A percentile compares a stretch with the other conserved stretches of the same genome.
phyloP scores from a whole-genome alignment of 352 stramenopile genomes.

The Pythium dissotocum region DNA sequence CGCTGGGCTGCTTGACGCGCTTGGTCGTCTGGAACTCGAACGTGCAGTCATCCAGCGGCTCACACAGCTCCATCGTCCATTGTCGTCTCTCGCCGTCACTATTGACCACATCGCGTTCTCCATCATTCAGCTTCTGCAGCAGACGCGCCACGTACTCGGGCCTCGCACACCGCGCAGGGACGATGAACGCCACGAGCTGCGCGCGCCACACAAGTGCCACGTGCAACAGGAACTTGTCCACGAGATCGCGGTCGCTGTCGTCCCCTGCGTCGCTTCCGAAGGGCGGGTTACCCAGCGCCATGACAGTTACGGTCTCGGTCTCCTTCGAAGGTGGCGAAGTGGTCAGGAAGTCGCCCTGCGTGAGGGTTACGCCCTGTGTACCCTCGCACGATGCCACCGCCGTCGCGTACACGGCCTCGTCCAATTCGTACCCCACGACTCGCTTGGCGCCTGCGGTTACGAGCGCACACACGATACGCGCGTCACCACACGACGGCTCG shows the following conservation, averaged over 20 bases:
- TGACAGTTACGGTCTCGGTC: constrained; percentile 18
- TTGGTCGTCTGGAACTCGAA: constrained; percentile 71
- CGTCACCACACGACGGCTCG: constrained; percentile 75
- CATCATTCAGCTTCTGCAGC: constrained; percentile 29
- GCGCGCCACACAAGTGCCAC: constrained; percentile 47
- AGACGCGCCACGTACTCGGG: constrained; percentile 42
- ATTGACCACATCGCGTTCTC: neutral
- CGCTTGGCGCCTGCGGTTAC: constrained; percentile 37
- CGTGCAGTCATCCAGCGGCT: constrained; percentile 38
- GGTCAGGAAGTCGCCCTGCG: constrained; percentile 52
- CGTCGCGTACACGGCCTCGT: constrained; percentile 31
- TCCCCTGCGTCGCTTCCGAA: constrained; percentile 40
- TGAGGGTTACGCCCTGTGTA: constrained; percentile 29
- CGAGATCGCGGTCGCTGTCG: constrained; percentile 39
- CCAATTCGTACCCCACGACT: constrained; percentile 66
- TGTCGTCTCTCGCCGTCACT: neutral
- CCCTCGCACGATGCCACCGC: constrained; percentile 21
- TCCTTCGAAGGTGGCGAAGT: constrained; percentile 28
- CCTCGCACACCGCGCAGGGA: constrained; percentile 57
- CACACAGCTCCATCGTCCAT: constrained; percentile 37
- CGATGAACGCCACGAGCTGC: constrained; percentile 63
- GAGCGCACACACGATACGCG: constrained; percentile 49
- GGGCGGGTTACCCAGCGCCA: constrained; percentile 70
- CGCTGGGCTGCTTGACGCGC: constrained; percentile 67
- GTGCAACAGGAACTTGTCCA: constrained; percentile 58